Base-by-base conservation (phyloP, 2,329 filamentous ascomycete genomes). In the Lithohypha guttulata region DNA sequence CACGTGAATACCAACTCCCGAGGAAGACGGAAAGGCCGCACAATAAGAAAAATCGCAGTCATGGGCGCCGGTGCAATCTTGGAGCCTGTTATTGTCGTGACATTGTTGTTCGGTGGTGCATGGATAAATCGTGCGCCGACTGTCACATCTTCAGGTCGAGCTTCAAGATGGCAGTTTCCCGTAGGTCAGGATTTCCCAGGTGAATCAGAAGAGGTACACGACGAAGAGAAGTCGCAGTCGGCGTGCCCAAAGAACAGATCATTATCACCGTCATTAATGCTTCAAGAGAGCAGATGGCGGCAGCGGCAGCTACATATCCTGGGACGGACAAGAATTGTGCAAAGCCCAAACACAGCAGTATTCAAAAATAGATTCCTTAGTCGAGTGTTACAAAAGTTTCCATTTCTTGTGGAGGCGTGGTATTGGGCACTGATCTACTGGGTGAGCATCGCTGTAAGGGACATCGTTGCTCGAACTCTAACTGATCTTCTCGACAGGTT, bases 341-440 rank as follows among this genome's bases (percentile, higher is more conserved):
- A 62, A 4, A 73, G 73, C 13, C 77, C 78, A 2, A 78, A 81
- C 55, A 80, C 77, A 1, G 61, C 62, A 26, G 61, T 72, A 5
- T 80, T 78, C 52, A 66, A 70, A 46, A 67, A 73, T 44, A 70
- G 73, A 32, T 59, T 79, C 9, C 62, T 81, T 35, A 81, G 76
- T 54, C 68, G 79, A 3, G 49, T 84, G 23, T 66, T 84, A 10
- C 67, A 67, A 42, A 78, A 73, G 53, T 75, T 82, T 48, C 81
- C 81, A 0, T 85, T 85, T 54, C 57, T 84, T 19, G 76, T 77
- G 1, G 81, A 85, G 58, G 78, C 73, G 27, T 84, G 79, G 79
- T 84, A 84, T 51, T 84, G 80, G 80, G 74, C 76, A 2, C 61
- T 83, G 46, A 77, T 84, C 35, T 84, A 84, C 62, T 84, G 80